phyloP scores from a whole-genome alignment of 2,329 filamentous ascomycete genomes.

The Nemania diffusa region DNA sequence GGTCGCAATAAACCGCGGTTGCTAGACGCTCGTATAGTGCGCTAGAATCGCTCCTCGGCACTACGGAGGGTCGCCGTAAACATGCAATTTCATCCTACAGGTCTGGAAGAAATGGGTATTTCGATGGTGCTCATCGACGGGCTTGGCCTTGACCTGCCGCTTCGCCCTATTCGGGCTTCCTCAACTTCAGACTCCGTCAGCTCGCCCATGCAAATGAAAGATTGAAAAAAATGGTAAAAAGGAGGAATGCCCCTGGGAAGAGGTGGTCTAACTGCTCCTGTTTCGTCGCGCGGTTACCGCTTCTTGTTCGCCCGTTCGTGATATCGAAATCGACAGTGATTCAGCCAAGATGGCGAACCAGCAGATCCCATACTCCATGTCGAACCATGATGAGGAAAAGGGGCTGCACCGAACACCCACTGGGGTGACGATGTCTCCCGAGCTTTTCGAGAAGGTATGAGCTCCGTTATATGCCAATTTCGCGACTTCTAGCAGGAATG shows the following conservation, averaged over 20 bases:
- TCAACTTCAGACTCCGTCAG: conserved; percentile 12
- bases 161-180: conserved; percentile 23
- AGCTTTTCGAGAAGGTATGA: conserved; percentile 52
- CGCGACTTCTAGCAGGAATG: not conserved
- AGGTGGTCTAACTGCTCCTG: not conserved
- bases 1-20: conserved; percentile 25
- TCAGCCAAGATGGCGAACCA: conserved; percentile 30
- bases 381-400: conserved; percentile 49
- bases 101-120: conserved; percentile 36
- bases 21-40: conserved; percentile 25
- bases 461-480: not conserved
- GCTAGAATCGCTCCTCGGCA: conserved; percentile 26
- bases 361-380: conserved; percentile 27
- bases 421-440: conserved; percentile 53
- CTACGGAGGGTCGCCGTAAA: conserved; percentile 24
- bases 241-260: not conserved
- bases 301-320: not conserved
- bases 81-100: conserved; percentile 30
- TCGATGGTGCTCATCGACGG: conserved; percentile 17
- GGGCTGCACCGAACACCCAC: conserved; percentile 50
- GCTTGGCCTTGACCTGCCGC: conserved; percentile 24
- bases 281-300: not conserved
- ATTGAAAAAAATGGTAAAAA: conserved; percentile 19
- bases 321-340: not conserved
- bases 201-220: not conserved